phyloP scores from a whole-genome alignment of 2,329 filamentous ascomycete species.

The Monosporascus sp. region DNA sequence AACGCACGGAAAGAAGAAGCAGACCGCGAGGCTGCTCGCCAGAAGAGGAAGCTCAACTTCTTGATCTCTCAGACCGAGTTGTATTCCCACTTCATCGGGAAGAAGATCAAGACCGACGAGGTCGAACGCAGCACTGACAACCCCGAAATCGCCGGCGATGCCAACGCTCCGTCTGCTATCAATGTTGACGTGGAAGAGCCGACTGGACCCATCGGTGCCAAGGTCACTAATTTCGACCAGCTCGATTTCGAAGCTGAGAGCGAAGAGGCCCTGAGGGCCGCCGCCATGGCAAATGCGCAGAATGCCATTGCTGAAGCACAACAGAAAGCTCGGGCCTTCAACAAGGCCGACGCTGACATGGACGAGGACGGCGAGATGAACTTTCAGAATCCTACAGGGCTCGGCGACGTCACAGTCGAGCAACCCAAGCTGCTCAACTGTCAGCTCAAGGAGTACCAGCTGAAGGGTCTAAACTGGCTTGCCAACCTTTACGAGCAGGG shows the following conservation, averaged over 20 bases:
- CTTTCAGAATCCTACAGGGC: constrained; percentile 95
- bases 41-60: constrained; percentile 99
- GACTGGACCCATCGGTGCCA: constrained; percentile 51
- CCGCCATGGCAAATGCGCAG: constrained; percentile 92
- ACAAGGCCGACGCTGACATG: constrained; percentile 64
- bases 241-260: constrained; percentile 95
- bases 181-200: constrained; percentile 47
- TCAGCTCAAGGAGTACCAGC: constrained; percentile 95
- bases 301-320: constrained; percentile 93
- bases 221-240: constrained; percentile 90
- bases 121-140: constrained; percentile 87
- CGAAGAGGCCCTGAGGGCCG: constrained; percentile 72
- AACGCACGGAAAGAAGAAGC: constrained; percentile 96
- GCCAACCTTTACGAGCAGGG: constrained; percentile 98
- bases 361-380: constrained; percentile 98
- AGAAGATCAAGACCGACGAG: constrained; percentile 97
- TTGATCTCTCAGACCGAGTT: constrained; percentile 97
- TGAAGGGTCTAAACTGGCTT: constrained; percentile 98
- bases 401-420: constrained; percentile 89
- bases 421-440: constrained; percentile 92
- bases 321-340: constrained; percentile 88
- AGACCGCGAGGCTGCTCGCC: constrained; percentile 91
- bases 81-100: constrained; percentile 98
- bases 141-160: constrained; percentile 59
- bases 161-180: constrained; percentile 35